These are phyloP conservation scores for Solanum peruvianum DNA, from an alignment of 257 asterid species.

Conservation along the genomic window DNA sequence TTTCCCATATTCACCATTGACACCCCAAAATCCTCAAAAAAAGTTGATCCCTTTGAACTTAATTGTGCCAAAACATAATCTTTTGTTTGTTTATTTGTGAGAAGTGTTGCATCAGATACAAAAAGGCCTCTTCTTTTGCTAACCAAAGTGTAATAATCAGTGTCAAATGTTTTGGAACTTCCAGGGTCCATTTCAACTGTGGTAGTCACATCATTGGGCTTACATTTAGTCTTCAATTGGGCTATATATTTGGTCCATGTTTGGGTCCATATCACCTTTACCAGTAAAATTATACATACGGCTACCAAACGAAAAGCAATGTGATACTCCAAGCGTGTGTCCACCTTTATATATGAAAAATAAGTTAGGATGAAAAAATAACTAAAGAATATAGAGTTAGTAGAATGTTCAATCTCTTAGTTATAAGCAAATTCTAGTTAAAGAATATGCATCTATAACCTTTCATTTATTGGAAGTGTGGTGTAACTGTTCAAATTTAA, in stretches of 20 bases:
- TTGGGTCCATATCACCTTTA: not conserved
- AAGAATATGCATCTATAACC: not conserved
- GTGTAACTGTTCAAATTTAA: not conserved
- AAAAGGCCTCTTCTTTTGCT: slow-evolving; percentile 26
- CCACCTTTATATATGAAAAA: not conserved
- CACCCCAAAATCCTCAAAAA: slow-evolving; percentile 32
- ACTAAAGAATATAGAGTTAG: not conserved
- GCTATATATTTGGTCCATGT: not conserved
- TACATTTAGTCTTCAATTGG: not conserved
- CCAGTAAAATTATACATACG: not conserved
- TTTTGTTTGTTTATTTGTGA: slow-evolving; percentile 15
- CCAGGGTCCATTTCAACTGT: slow-evolving; percentile 19
- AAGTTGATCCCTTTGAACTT: slow-evolving; percentile 1
- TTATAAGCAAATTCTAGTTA: not conserved
- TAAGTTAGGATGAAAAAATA: not conserved
- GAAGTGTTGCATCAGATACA: slow-evolving; percentile 27
- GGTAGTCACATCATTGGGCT: not conserved
- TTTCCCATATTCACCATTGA: slow-evolving; percentile 22
- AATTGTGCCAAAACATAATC: slow-evolving; percentile 19
- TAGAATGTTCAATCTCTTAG: not conserved
- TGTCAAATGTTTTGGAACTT: slow-evolving; percentile 18
- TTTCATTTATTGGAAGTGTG: not conserved
- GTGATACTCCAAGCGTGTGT: not conserved
- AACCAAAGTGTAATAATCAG: slow-evolving; percentile 7
- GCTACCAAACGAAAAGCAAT: not conserved